Evolutionary conservation across 345 rosid genomes (phyloP), one percentile per base, ranked within the genome.

Genomic region (Salix caprea): DNA sequence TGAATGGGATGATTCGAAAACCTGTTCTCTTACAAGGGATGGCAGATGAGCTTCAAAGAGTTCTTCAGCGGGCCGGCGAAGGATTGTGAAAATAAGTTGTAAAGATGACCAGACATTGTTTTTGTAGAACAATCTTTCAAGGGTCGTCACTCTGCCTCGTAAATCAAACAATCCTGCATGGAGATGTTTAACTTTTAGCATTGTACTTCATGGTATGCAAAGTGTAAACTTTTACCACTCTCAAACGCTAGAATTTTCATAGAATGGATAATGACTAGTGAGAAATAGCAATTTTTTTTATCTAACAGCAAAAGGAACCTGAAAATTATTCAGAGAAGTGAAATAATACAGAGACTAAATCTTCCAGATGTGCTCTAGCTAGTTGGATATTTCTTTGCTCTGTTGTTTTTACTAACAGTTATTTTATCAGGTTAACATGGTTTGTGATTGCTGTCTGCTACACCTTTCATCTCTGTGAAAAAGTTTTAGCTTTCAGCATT

Each of bases 241-340:
- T 74, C 80, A 79, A 76, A 78, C 78, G 58, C 70, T 42, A 44
- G 58, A 76, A 65, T 32, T 73, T 34, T 70, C 80, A 73, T 60
- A 52, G 76, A 79, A 42, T 70, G 74, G 69, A 69, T 62, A 37
- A 28, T n/a, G 60, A 70, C 71, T 26, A 37, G 34, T 70, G 77
- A 69, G 66, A 74, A 54, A 50, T 9, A 34, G 44, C 30, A 64
- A 39, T 65, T 39, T 74, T 65, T 39, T 74, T 37, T 24, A 34
- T 69, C 71, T 56, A 74, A 66, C 77, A 75, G 75, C 70, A 58
- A 83, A 79, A 76, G 74, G 50, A 68, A 70, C 26, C 24, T 48
- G 65, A 72, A 65, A 54, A 52, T 36, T 65, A 40, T 75, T 48
- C n/a, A 15, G 46, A 48, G 34, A 28, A 21, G 50, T 13, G 12